These are phyloP conservation scores for Globisporangium ultimum DNA, from an alignment of 352 stramenopile genomes.

Conservation along the genomic window DNA sequence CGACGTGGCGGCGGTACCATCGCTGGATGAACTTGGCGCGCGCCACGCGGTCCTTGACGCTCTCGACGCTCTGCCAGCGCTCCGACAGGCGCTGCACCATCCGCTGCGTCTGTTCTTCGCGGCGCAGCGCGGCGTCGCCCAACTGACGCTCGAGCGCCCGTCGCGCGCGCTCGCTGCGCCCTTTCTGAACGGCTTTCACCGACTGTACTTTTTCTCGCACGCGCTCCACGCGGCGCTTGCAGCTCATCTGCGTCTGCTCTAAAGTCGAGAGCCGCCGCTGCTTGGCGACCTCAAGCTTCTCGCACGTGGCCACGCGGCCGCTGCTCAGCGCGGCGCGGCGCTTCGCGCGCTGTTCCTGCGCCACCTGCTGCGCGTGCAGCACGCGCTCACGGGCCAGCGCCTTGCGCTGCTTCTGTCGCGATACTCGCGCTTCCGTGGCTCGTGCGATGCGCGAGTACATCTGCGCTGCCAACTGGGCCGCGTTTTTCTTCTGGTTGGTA, in stretches of 20 bases:
- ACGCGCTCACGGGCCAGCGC: slow-evolving; percentile 43
- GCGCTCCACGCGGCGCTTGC: slow-evolving; percentile 35
- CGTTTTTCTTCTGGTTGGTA: background rate
- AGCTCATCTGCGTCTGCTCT: slow-evolving; percentile 38
- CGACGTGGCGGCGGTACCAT: slow-evolving; percentile 58
- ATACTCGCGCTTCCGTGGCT: slow-evolving; percentile 43
- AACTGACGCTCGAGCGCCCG: slow-evolving; percentile 44
- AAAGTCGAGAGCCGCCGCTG: slow-evolving; percentile 43
- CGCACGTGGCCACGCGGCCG: slow-evolving; percentile 27
- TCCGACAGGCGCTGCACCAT: slow-evolving; percentile 44
- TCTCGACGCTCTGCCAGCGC: slow-evolving; percentile 71
- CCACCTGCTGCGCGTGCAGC: slow-evolving; percentile 54
- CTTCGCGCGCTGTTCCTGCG: slow-evolving; percentile 44
- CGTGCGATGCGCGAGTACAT: slow-evolving; percentile 47
- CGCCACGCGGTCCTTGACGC: slow-evolving; percentile 56
- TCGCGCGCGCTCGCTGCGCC: slow-evolving; percentile 30
- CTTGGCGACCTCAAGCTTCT: slow-evolving; percentile 45
- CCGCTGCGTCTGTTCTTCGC: slow-evolving; percentile 46
- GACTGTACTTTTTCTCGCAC: slow-evolving; percentile 55
- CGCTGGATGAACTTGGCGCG: slow-evolving; percentile 72
- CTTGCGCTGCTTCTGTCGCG: slow-evolving; percentile 35
- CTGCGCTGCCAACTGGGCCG: slow-evolving; percentile 20
- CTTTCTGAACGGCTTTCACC: slow-evolving; percentile 40
- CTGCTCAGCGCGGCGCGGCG: slow-evolving; percentile 36
- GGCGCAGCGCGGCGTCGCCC: slow-evolving; percentile 38